Evolutionary conservation across 2,329 filamentous ascomycete species (phyloP).

Genomic region (Talaromyces amestolkiae): DNA sequence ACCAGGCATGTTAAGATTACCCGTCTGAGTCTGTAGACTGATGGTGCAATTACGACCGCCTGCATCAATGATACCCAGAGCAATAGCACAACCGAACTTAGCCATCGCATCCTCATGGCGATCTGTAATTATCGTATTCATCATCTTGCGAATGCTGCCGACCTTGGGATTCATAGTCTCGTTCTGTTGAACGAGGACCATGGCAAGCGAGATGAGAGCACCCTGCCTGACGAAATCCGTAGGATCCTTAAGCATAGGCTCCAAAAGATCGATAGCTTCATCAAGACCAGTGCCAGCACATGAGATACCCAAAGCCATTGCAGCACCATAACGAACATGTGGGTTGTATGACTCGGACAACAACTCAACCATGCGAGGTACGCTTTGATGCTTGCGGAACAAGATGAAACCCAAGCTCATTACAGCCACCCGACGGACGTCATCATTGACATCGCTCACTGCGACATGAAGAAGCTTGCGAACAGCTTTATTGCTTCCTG

Average conservation of each 20-base stretch:
- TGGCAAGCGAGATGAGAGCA: constrained; percentile 86
- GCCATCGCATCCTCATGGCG: constrained; percentile 99
- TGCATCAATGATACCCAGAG: constrained; percentile 94
- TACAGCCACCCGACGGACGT: constrained; percentile 91
- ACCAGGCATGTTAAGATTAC: constrained; percentile 97
- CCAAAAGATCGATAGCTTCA: constrained; percentile 91
- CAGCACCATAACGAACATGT: constrained; percentile 94
- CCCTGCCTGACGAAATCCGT: constrained; percentile 98
- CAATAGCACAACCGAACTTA: constrained; percentile 93
- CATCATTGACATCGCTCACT: constrained; percentile 96
- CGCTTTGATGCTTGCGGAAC: constrained; percentile 94
- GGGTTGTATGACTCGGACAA: constrained; percentile 98
- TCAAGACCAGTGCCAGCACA: constrained; percentile 94
- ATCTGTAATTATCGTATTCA: constrained; percentile 91
- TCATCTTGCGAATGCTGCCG: constrained; percentile 80
- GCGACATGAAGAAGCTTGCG: constrained; percentile 92
- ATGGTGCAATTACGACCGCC: constrained; percentile 98
- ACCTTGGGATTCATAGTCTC: constrained; percentile 99
- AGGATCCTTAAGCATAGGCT: constrained; percentile 99
- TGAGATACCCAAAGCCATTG: constrained; percentile 97
- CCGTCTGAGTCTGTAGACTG: constrained; percentile 93
- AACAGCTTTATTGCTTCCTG: constrained; percentile 97
- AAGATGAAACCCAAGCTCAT: constrained; percentile 98
- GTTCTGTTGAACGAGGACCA: constrained; percentile 99
- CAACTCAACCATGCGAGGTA: constrained; percentile 97